A percentile compares a stretch with the other conserved stretches of the same genome.
phyloP scores from a whole-genome alignment of 768 basidiomycete species.

The Pulveroboletus sp. region DNA sequence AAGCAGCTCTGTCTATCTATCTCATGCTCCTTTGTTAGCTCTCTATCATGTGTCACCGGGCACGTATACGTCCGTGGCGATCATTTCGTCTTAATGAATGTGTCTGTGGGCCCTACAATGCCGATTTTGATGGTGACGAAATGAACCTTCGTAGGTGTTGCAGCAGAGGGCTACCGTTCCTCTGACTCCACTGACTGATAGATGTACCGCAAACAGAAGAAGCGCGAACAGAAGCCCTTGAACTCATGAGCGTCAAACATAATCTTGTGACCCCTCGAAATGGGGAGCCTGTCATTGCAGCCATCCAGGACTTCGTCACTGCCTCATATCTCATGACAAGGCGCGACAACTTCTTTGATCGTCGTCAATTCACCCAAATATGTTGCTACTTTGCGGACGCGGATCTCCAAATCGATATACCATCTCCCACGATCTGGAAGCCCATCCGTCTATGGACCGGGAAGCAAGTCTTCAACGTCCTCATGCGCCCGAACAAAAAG shows the following conservation, averaged over 20 bases:
- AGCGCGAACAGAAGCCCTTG: constrained; percentile 92
- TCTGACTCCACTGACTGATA: constrained; percentile 27
- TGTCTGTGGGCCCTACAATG: constrained; percentile 98
- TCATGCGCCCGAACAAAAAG: constrained; percentile 89
- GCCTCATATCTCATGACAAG: constrained; percentile 93
- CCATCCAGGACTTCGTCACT: constrained; percentile 99
- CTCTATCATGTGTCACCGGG: constrained; percentile 98
- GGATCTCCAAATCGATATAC: constrained; percentile 87
- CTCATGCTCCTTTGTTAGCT: constrained; percentile 43
- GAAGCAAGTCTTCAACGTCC: constrained; percentile 96
- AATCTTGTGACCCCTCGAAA: constrained; percentile 98
- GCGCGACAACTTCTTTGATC: constrained; percentile 89
- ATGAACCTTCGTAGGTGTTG: constrained; percentile 89
- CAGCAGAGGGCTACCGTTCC: neutral
- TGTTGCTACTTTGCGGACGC: constrained; percentile 94
- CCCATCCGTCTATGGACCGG: constrained; percentile 94
- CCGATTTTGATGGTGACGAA: constrained; percentile 99
- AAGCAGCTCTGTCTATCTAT: neutral
- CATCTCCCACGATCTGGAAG: constrained; percentile 92
- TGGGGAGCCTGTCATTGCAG: constrained; percentile 98
- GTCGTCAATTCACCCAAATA: constrained; percentile 93
- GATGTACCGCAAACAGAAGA: constrained; percentile 99
- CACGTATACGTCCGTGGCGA: constrained; percentile 94
- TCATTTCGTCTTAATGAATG: constrained; percentile 98
- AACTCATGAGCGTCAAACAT: constrained; percentile 95